These are phyloP conservation scores for Gynostemma pentaphyllum DNA, from an alignment of 306 rosid genomes.

Conservation along the genomic window DNA sequence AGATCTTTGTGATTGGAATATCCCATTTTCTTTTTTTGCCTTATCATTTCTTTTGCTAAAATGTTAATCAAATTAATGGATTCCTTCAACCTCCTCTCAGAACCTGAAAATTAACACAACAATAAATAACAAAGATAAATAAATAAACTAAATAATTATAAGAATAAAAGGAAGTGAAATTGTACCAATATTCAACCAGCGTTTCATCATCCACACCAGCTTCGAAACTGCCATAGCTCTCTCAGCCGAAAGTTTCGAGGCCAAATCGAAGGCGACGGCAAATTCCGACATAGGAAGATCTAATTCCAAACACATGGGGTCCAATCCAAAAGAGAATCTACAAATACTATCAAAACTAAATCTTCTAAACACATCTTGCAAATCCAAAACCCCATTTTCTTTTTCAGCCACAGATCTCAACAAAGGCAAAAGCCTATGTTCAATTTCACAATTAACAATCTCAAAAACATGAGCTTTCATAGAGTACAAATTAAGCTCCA, in stretches of 20 bases:
- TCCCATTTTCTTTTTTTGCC: constrained; percentile 31
- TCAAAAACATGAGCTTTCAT: constrained; percentile 47
- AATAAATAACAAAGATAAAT: too few species aligned
- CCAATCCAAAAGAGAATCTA: constrained; percentile 64
- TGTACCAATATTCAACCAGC: too few species aligned
- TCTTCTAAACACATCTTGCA: constrained; percentile 62
- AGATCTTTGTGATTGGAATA: constrained; percentile 35
- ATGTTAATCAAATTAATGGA: constrained; percentile 30
- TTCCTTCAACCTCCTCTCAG: constrained; percentile 33
- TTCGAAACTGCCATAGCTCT: constrained; percentile 65
- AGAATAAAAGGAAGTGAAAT: too few species aligned
- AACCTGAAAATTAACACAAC: neutral
- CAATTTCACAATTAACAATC: constrained; percentile 44
- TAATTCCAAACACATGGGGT: constrained; percentile 55
- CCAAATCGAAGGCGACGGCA: constrained; percentile 53
- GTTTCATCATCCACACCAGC: constrained; percentile 46
- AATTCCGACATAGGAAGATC: constrained; percentile 54
- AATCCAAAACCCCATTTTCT: constrained; percentile 26
- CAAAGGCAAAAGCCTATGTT: constrained; percentile 44
- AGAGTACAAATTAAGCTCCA: constrained; percentile 38
- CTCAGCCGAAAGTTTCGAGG: constrained; percentile 61
- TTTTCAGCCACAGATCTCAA: constrained; percentile 11
- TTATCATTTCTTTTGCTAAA: constrained; percentile 57
- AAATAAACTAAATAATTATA: too few species aligned
- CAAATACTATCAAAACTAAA: constrained; percentile 62